Evolutionary conservation across 2,329 filamentous ascomycete genomes (phyloP).

Genomic region (Microdochium paspali): DNA sequence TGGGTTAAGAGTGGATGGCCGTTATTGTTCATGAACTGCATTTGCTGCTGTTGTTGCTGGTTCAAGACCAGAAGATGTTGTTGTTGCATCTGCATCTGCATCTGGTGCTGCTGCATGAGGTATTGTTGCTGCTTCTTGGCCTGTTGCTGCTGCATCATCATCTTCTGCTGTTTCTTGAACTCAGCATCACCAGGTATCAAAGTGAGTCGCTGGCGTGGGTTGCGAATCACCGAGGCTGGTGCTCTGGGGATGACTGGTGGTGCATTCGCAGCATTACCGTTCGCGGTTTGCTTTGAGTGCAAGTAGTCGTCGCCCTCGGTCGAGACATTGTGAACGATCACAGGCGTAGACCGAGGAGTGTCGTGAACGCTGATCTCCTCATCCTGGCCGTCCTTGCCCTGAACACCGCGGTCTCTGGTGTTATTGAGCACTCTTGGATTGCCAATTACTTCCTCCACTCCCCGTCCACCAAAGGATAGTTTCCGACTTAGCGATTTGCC

Average conservation of each 20-base stretch:
- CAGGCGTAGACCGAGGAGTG: not conserved
- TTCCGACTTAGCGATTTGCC: constrained; percentile 13
- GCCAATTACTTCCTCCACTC: constrained; percentile 5
- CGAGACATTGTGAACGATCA: not conserved
- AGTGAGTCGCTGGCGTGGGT: constrained; percentile 4
- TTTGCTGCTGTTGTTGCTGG: constrained; percentile 1
- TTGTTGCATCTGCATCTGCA: not conserved
- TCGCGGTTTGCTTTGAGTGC: not conserved
- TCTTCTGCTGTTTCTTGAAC: not conserved
- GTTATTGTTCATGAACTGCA: not conserved
- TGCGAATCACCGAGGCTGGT: constrained; percentile 4
- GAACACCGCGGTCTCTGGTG: not conserved
- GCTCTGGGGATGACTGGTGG: not conserved
- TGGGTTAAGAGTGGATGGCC: too few species aligned
- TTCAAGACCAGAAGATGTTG: not conserved
- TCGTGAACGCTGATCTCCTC: not conserved
- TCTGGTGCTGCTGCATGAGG: not conserved
- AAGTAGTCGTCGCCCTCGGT: not conserved
- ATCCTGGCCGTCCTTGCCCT: not conserved
- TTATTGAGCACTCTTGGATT: constrained; percentile 19
- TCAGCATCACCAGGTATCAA: constrained; percentile 12
- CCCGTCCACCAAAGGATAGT: constrained; percentile 10
- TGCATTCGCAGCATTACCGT: not conserved
- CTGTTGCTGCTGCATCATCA: constrained; percentile 1
- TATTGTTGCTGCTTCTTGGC: too few species aligned